Evolutionary conservation across 176 grass and related monocot species (phyloP).

Genomic region (Leersia perrieri): DNA sequence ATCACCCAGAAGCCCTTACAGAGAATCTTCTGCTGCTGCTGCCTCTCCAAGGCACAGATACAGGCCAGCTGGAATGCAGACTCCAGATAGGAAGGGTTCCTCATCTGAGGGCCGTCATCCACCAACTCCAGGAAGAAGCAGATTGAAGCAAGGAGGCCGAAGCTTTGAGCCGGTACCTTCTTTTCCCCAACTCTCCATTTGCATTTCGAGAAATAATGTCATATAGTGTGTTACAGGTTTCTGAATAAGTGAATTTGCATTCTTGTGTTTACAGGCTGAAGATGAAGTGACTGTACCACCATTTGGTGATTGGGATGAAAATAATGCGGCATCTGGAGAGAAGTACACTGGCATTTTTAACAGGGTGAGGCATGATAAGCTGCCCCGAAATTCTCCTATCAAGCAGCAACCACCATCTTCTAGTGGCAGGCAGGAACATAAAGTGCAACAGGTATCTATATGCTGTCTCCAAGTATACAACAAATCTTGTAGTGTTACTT

Average conservation of each 20-base stretch:
- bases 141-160: neutral
- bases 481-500: neutral
- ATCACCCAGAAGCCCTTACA: neutral
- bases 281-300: conserved; percentile 23
- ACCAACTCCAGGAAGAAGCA: conserved; percentile 11
- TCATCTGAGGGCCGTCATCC: neutral
- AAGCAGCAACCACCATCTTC: neutral
- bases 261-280: neutral
- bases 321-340: conserved; percentile 26
- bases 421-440: neutral
- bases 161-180: neutral
- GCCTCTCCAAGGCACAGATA: neutral
- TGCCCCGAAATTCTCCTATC: neutral
- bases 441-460: conserved; percentile 1
- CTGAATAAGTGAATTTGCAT: neutral
- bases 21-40: neutral
- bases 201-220: neutral
- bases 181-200: neutral
- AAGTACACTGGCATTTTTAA: conserved; percentile 36
- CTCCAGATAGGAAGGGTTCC: neutral
- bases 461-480: neutral
- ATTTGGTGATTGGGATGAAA: conserved; percentile 33
- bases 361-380: neutral
- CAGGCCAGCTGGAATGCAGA: neutral
- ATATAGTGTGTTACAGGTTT: neutral